phyloP scores from a whole-genome alignment of 768 basidiomycete species.

The Amanita pseudoporphyria region DNA sequence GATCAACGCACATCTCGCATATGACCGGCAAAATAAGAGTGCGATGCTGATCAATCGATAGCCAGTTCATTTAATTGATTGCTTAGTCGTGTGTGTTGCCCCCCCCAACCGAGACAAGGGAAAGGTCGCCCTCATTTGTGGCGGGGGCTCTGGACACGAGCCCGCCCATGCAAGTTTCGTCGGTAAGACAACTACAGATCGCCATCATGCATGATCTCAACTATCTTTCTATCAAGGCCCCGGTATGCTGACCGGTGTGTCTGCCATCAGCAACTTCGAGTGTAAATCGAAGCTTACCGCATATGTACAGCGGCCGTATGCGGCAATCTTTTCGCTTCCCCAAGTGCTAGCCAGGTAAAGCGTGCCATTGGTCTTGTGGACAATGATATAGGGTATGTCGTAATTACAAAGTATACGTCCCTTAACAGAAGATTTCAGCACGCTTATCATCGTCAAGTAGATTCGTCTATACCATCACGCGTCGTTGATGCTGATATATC shows the following conservation, averaged over 20 bases:
- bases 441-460: slow-evolving; percentile 6
- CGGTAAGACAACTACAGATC: slow-evolving; percentile 34
- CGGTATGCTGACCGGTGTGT: slow-evolving; percentile 67
- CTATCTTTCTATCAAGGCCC: slow-evolving; percentile 33
- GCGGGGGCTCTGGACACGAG: slow-evolving; percentile 86
- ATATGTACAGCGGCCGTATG: slow-evolving; percentile 53
- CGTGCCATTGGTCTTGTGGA: slow-evolving; percentile 70
- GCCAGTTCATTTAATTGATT: slow-evolving; percentile 9
- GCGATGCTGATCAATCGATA: slow-evolving; percentile 8
- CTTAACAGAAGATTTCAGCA: slow-evolving; percentile 29
- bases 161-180: slow-evolving; percentile 87
- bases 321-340: slow-evolving; percentile 86
- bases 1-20: slow-evolving; percentile 59
- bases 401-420: neutral
- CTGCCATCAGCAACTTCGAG: neutral
- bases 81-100: slow-evolving; percentile 52
- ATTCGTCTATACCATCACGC: neutral
- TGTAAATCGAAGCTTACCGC: neutral
- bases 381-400: slow-evolving; percentile 56
- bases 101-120: slow-evolving; percentile 46
- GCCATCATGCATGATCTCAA: neutral
- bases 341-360: slow-evolving; percentile 77
- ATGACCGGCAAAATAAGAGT: slow-evolving; percentile 72
- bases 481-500: slow-evolving; percentile 6
- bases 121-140: slow-evolving; percentile 72